phyloP scores from a whole-genome alignment of 192 early-diverging fungal genomes.

The Backusella circina region DNA sequence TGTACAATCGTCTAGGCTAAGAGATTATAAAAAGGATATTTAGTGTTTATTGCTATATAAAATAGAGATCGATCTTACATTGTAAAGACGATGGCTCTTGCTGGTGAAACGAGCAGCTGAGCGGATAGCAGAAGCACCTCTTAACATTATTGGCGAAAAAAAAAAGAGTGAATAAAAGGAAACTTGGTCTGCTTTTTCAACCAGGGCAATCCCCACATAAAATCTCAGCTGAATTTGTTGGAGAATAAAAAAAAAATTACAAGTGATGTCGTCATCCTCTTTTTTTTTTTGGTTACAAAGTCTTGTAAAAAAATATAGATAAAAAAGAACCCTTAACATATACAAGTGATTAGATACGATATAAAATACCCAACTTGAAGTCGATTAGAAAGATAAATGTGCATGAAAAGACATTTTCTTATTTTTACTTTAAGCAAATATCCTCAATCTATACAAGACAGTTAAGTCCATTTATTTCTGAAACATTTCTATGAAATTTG shows the following conservation, averaged over 20 bases:
- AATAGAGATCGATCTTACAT: background rate
- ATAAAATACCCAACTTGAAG: no score
- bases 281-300: background rate
- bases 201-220: background rate
- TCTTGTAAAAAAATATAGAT: no score
- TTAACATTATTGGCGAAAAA: constrained; percentile 6
- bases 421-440: no score
- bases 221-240: background rate
- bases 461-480: no score
- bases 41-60: background rate
- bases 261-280: background rate
- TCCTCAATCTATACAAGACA: no score
- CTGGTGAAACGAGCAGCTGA: constrained; percentile 1
- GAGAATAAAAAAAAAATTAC: background rate
- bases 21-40: background rate
- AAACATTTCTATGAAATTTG: no score
- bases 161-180: no score
- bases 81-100: background rate
- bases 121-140: background rate
- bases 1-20: constrained; percentile 1
- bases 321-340: no score
- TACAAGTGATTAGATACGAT: no score
- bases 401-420: no score
- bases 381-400: no score
- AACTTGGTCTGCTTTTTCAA: background rate